These are phyloP conservation scores for Ceriops tagal DNA, from an alignment of 345 rosid genomes.

Conservation along the genomic window DNA sequence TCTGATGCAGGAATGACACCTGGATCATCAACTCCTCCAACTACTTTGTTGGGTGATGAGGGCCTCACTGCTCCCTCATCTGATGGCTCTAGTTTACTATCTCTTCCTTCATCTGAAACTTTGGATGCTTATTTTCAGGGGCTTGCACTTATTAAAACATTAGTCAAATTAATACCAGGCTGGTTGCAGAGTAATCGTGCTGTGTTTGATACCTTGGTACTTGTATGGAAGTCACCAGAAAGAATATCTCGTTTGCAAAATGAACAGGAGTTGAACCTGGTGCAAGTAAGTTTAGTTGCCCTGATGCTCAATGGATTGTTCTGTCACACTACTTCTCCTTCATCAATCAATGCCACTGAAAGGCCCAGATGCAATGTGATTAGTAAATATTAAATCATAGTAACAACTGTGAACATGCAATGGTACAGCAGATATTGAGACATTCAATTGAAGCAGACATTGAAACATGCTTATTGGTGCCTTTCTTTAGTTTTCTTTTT, in stretches of 20 bases:
- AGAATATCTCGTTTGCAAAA: slow-evolving; percentile 84
- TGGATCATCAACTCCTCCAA: slow-evolving; percentile 55
- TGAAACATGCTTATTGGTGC: not conserved
- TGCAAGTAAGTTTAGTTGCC: slow-evolving; percentile 56
- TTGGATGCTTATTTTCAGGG: slow-evolving; percentile 94
- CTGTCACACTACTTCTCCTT: not conserved
- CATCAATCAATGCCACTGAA: not conserved
- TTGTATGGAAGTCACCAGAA: slow-evolving; percentile 89
- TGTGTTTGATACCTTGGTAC: slow-evolving; percentile 85
- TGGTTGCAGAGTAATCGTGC: slow-evolving; percentile 84
- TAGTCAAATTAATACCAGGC: slow-evolving; percentile 82
- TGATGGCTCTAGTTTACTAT: slow-evolving; percentile 51
- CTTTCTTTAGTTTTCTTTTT: not conserved
- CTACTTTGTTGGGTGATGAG: slow-evolving; percentile 61
- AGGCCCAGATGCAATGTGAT: not conserved
- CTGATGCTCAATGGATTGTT: not conserved
- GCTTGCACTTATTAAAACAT: slow-evolving; percentile 78
- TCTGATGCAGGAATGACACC: slow-evolving; percentile 48
- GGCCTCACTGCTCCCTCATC: slow-evolving; percentile 48
- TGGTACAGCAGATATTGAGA: not conserved
- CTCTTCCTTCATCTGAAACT: slow-evolving; percentile 38
- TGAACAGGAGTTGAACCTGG: slow-evolving; percentile 91
- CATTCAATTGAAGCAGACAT: not conserved
- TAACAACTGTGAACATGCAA: too few species aligned
- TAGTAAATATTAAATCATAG: not conserved